Base-by-base conservation (phyloP, 495 filamentous ascomycete genomes). In the Rhypophila decipiens region DNA sequence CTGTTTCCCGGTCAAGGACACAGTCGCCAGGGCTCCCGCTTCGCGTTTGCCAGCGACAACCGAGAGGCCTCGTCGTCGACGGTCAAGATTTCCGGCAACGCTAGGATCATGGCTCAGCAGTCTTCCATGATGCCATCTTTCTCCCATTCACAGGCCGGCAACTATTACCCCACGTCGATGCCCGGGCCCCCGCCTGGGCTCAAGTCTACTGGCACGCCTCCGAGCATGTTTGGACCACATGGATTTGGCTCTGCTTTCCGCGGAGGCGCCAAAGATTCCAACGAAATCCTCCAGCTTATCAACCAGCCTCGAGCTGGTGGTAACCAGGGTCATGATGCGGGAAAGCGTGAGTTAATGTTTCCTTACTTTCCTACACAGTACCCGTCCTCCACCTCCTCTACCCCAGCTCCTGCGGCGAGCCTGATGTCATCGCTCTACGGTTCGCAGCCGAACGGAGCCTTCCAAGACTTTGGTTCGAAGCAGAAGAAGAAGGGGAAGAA, bases 401-500 rank as follows among this genome's bases (percentile, higher is more conserved):
- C 85, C 77, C 82, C 88, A 78, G 86, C 83, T 82, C 84, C 87
- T 80, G 82, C 84, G 77, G 82, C 87, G 75, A 83, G 81, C 79
- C 83, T 87, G 77, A 74, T 88, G 69, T 82, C 78, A 83, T 85
- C 85, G 81, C 87, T 89, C 80, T 91, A 90, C 77, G 86, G 85
- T 75, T 69, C 83, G 67, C 88, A 86, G 78, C 69, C 84, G 5
- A 31, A 31, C 75, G 86, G 86, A 74, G 76, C 78, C 70, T 83
- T 82, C 74, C 83, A 87, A 78, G 88, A 90, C 65, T 80, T 82
- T 77, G 85, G 82, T 72, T 80, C 83, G 75, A 95, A 95, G 84
- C 86, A 90, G 82, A 95, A 93, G 87, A 95, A 95, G 87, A 95
- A 95, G 86, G 88, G 87, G 81, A 95, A 94, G 83, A 93, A 94